Conservation (phyloP, 2,329 filamentous ascomycete species). For the Colletotrichum eleusines region DNA sequence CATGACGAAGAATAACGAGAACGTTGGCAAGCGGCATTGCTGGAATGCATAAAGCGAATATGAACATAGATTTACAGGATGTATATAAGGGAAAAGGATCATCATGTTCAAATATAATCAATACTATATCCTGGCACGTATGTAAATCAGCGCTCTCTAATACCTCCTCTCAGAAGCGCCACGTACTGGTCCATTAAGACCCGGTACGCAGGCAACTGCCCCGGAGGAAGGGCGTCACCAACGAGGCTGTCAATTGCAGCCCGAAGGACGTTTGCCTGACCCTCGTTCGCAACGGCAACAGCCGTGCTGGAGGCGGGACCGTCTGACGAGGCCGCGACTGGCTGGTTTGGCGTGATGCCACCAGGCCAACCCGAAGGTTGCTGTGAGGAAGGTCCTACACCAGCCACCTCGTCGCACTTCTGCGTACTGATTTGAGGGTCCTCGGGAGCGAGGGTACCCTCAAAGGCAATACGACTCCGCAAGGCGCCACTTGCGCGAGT, state of each 20-base stretch:
- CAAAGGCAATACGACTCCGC: neutral
- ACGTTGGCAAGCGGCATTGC: neutral
- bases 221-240: neutral
- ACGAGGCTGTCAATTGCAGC: neutral
- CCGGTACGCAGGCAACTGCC: neutral
- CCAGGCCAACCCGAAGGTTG: too few relatives aligned
- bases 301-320: neutral
- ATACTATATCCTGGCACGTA: too few relatives aligned
- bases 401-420: neutral
- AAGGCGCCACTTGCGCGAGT: neutral
- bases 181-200: neutral
- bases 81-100: too few relatives aligned
- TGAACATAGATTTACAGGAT: too few relatives aligned
- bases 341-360: neutral
- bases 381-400: neutral
- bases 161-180: too few relatives aligned
- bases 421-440: neutral
- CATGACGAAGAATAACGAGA: conserved; percentile 15
- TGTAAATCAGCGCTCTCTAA: too few relatives aligned
- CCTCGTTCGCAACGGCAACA: neutral
- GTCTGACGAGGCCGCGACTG: too few relatives aligned
- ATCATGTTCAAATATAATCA: too few relatives aligned
- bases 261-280: neutral
- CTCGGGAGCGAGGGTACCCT: neutral
- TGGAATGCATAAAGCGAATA: neutral